These are phyloP conservation scores for Rhinocladiella similis DNA, from an alignment of 2,329 filamentous ascomycete species.

Conservation along the genomic window DNA sequence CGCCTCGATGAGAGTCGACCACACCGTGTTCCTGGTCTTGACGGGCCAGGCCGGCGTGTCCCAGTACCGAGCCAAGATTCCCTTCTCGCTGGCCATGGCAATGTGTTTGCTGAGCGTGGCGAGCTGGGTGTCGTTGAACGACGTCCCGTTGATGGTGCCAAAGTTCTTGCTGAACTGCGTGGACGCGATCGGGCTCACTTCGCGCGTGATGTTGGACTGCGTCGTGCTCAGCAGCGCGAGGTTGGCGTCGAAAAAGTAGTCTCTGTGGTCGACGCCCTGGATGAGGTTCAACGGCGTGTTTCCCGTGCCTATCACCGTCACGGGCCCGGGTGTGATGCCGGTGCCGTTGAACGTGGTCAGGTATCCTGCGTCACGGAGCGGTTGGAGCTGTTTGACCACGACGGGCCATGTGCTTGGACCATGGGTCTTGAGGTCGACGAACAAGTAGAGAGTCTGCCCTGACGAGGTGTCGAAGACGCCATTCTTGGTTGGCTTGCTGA, in stretches of 20 bases:
- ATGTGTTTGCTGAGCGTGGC: constrained; percentile 55
- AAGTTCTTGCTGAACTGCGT: constrained; percentile 50
- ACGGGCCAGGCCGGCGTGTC: constrained; percentile 62
- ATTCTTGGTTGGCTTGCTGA: constrained; percentile 53
- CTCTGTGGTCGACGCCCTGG: constrained; percentile 42
- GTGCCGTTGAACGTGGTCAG: constrained; percentile 54
- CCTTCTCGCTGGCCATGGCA: constrained; percentile 53
- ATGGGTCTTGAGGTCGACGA: constrained; percentile 64
- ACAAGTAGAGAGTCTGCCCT: constrained; percentile 63
- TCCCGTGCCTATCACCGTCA: constrained; percentile 65
- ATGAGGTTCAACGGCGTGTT: constrained; percentile 54
- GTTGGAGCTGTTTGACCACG: constrained; percentile 57
- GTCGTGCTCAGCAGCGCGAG: constrained; percentile 50
- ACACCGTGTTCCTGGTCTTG: constrained; percentile 58
- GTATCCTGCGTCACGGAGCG: constrained; percentile 55
- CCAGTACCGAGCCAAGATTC: constrained; percentile 64
- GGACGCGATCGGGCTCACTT: constrained; percentile 56
- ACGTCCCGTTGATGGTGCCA: constrained; percentile 43
- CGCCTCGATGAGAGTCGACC: constrained; percentile 57
- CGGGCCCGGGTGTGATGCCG: constrained; percentile 48
- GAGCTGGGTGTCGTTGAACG: constrained; percentile 49
- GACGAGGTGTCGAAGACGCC: constrained; percentile 61
- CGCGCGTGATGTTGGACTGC: constrained; percentile 47
- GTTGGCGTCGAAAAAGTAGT: constrained; percentile 64
- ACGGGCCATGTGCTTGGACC: constrained; percentile 57